Percentiles rank a stretch among this genome's conserved stretches.
phyloP scores from a whole-genome alignment of 495 filamentous ascomycete species.

The Filosporella fistucella region DNA sequence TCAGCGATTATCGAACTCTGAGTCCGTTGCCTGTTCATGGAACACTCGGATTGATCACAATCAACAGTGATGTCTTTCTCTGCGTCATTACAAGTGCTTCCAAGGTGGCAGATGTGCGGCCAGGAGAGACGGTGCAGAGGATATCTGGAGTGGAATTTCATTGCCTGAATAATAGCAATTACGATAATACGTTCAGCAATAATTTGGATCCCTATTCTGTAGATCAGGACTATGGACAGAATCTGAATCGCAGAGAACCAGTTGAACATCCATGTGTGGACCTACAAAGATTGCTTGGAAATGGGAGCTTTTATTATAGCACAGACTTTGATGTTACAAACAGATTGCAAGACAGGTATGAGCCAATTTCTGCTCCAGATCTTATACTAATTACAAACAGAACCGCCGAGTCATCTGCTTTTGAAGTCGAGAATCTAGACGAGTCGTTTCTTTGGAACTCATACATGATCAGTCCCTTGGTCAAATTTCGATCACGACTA shows the following conservation, averaged over 20 bases:
- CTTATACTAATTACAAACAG: slow-evolving; percentile 18
- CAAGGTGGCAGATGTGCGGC: slow-evolving; percentile 75
- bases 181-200: slow-evolving; percentile 70
- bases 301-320: slow-evolving; percentile 98
- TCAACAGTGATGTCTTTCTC: slow-evolving; percentile 82
- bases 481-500: slow-evolving; percentile 80
- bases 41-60: slow-evolving; percentile 84
- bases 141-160: slow-evolving; percentile 89
- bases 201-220: slow-evolving; percentile 37
- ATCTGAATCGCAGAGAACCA: slow-evolving; percentile 58
- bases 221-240: slow-evolving; percentile 54
- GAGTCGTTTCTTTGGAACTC: slow-evolving; percentile 94
- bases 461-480: slow-evolving; percentile 92
- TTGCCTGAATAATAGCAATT: slow-evolving; percentile 79
- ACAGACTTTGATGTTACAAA: slow-evolving; percentile 95
- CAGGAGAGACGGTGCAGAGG: slow-evolving; percentile 81
- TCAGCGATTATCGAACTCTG: slow-evolving; percentile 69
- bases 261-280: slow-evolving; percentile 86
- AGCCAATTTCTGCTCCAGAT: neutral
- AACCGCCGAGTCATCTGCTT: slow-evolving; percentile 51
- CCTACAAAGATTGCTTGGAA: slow-evolving; percentile 83
- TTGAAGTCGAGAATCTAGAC: slow-evolving; percentile 81
- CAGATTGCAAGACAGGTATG: slow-evolving; percentile 84
- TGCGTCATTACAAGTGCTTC: slow-evolving; percentile 79
- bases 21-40: slow-evolving; percentile 75